phyloP scores from a whole-genome alignment of 345 rosid genomes.

The Sapria himalayana region DNA sequence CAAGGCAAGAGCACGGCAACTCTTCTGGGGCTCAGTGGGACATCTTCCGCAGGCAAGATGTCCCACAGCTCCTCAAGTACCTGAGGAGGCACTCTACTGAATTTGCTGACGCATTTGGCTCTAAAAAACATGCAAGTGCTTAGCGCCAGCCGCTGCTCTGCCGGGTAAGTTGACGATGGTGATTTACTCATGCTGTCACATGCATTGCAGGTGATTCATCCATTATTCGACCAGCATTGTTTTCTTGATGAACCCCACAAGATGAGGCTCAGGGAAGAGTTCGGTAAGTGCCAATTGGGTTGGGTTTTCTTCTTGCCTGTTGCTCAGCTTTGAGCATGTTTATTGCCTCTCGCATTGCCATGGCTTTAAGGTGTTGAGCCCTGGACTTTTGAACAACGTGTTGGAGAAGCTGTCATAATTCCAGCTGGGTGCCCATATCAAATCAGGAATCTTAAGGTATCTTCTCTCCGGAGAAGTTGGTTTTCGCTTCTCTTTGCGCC shows the following conservation, averaged over 20 bases:
- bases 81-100: slow-evolving; percentile 43
- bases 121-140: slow-evolving; percentile 32
- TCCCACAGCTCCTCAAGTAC: slow-evolving; percentile 59
- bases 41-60: slow-evolving; percentile 77
- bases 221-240: slow-evolving; percentile 65
- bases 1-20: slow-evolving; percentile 15
- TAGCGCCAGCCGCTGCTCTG: too few species aligned
- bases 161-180: slow-evolving; percentile 7
- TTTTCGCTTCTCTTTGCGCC: too few species aligned
- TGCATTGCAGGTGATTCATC: slow-evolving; percentile 60
- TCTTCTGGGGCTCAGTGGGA: slow-evolving; percentile 84
- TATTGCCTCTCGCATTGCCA: background rate
- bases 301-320: background rate
- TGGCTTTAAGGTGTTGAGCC: slow-evolving; percentile 59
- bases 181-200: slow-evolving; percentile 5
- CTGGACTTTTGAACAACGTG: slow-evolving; percentile 80
- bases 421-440: slow-evolving; percentile 97
- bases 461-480: too few species aligned
- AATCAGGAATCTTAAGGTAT: slow-evolving; percentile 63
- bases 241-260: slow-evolving; percentile 60
- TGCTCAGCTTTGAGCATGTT: too few species aligned
- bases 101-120: slow-evolving; percentile 19
- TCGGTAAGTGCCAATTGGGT: slow-evolving; percentile 24
- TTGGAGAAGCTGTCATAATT: slow-evolving; percentile 82
- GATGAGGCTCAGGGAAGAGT: slow-evolving; percentile 69